Evolutionary conservation across 176 grass and related monocot species (phyloP), one percentile per base, ranked within the genome.

Genomic region (Oryza glaberrima): DNA sequence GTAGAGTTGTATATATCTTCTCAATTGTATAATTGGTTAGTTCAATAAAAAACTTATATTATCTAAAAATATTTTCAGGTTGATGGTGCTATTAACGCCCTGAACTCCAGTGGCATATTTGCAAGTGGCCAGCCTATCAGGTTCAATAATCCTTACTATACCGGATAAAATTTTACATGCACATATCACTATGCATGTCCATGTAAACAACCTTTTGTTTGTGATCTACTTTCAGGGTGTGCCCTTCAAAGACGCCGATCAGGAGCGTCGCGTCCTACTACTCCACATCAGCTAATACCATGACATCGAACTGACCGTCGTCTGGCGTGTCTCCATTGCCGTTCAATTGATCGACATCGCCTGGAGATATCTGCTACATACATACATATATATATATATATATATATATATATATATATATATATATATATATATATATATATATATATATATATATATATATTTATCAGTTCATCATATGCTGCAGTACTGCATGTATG

Each of bases 161-260:
- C 9, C 17, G 8, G 52, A 58, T 52, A 58, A 1, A 23, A 41
- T 41, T 41, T 63, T 73, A 25, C 70, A 48, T 9, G 23, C 7
- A 38, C 36, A 38, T 38, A 38, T 38, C 36, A 38, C 36, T 38
- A 41, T 41, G 7, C 72, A 74, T 49, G 3, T 51, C 25, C 45
- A 41, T 41, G 40, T 41, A 74, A 51, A 25, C 41, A n/a, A 44
- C 22, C 3, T 17, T 17, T 75, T 75, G 25, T 15, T 9, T 20
- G 47, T 10, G 43, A 11, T 54, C 26, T 7, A 51, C 49, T 22
- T 25, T 43, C 54, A 86, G 84, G 77, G 72, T 87, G 16, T 82
- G 86, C 52, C 78, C 86, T 76, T 82, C 86, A 9, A 87, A 87
- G 79, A 87, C 84, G 47, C 84, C 84, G 25, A 61, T 86, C 45